A percentile compares a stretch with the other conserved stretches of the same genome.
phyloP scores from a whole-genome alignment of 208 protist genomes.

The Phytomonas francai region DNA sequence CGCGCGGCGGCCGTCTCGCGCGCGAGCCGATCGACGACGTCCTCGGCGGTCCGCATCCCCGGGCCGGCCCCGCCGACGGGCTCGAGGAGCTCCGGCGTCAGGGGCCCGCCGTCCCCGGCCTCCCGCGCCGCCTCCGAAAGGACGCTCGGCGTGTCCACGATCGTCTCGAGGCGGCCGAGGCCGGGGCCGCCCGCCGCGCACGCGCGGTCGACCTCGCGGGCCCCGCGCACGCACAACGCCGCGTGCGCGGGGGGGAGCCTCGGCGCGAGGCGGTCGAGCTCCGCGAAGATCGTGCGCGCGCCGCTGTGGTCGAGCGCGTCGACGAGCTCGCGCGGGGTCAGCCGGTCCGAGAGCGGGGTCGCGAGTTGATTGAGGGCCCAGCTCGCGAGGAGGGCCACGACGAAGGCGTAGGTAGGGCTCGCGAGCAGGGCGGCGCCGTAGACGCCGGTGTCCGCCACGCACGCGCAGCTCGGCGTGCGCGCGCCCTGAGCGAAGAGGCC shows the following conservation, averaged over 20 bases:
- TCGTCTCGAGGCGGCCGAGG: conserved; percentile 48
- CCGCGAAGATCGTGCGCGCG: conserved; percentile 41
- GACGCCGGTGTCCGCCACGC: conserved; percentile 52
- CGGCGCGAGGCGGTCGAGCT: conserved; percentile 34
- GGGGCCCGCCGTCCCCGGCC: background rate
- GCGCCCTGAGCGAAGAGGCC: conserved; percentile 60
- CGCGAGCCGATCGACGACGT: conserved; percentile 22
- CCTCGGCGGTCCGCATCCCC: conserved; percentile 21
- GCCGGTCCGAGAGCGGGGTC: conserved; percentile 67
- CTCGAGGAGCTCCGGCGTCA: conserved; percentile 16
- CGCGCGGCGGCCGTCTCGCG: conserved; percentile 7
- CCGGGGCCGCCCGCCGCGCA: background rate
- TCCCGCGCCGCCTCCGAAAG: conserved; percentile 9
- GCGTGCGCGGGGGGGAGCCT: conserved; percentile 58
- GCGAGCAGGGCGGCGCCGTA: conserved; percentile 58
- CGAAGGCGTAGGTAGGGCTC: conserved; percentile 60
- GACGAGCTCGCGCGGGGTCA: conserved; percentile 65
- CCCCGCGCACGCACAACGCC: conserved; percentile 21
- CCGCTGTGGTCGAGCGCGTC: conserved; percentile 80
- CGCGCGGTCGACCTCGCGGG: conserved; percentile 17
- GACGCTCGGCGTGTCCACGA: conserved; percentile 33
- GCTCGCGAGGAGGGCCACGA: conserved; percentile 60
- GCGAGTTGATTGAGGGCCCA: conserved; percentile 77
- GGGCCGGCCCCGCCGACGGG: conserved; percentile 8
- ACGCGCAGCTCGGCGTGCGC: conserved; percentile 52